These are phyloP conservation scores for Bruguiera hainesii DNA, from an alignment of 441 rosid species.

Conservation along the genomic window DNA sequence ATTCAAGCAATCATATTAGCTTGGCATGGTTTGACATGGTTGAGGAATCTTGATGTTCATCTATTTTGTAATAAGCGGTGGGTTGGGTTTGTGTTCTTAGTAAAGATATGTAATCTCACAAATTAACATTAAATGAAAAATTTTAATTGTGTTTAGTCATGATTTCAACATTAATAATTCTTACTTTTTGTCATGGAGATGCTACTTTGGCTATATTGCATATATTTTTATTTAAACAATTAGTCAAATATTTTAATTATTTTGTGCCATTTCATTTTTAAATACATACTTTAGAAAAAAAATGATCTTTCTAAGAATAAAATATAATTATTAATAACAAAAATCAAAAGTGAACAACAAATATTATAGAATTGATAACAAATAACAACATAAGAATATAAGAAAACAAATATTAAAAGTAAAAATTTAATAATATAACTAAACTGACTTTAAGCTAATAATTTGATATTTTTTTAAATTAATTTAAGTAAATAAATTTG, in stretches of 20 bases:
- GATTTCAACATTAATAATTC: background rate
- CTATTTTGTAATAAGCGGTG: background rate
- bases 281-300: no score
- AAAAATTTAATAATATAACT: no score
- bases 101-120: background rate
- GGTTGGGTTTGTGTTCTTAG: no score
- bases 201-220: slow-evolving; percentile 4
- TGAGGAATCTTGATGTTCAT: background rate
- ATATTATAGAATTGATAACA: no score
- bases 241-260: background rate
- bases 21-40: background rate
- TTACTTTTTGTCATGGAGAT: slow-evolving; percentile 1
- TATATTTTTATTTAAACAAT: background rate
- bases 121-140: background rate
- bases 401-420: no score
- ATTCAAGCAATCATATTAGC: slow-evolving; percentile 11
- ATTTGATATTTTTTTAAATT: no score
- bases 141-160: background rate
- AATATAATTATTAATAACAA: no score
- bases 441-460: no score
- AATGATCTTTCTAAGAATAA: no score
- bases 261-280: background rate
- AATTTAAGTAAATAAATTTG: no score
- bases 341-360: no score
- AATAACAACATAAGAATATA: no score